These are phyloP conservation scores for Xylaria flabelliformis DNA, from an alignment of 495 filamentous ascomycete genomes.

Conservation along the genomic window DNA sequence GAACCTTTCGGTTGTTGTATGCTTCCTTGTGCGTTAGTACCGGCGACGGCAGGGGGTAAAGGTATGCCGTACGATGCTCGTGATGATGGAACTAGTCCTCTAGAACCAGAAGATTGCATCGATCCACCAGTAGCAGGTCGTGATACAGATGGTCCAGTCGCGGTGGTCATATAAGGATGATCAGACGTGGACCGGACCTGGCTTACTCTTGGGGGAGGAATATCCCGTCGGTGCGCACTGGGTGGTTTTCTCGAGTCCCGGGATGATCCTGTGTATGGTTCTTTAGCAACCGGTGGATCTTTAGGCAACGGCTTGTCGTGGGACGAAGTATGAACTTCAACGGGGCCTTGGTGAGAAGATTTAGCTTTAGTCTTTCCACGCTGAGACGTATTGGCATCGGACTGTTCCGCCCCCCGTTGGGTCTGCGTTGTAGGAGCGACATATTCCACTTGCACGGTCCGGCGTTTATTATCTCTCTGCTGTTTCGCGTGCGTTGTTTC, in stretches of 20 bases:
- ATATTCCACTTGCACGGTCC: slow-evolving; percentile 98
- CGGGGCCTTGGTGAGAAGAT: slow-evolving; percentile 55
- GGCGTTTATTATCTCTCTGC: slow-evolving; percentile 85
- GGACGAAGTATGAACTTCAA: slow-evolving; percentile 49
- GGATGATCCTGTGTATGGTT: slow-evolving; percentile 50
- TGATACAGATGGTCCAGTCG: slow-evolving; percentile 52
- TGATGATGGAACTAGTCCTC: slow-evolving; percentile 57
- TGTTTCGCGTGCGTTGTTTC: slow-evolving; percentile 62
- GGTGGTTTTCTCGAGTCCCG: slow-evolving; percentile 51
- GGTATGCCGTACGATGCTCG: slow-evolving; percentile 90
- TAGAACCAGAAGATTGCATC: slow-evolving; percentile 69
- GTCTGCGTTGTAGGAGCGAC: slow-evolving; percentile 90
- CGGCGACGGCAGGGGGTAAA: slow-evolving; percentile 82
- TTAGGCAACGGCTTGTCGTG: slow-evolving; percentile 61
- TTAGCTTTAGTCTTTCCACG: slow-evolving; percentile 59
- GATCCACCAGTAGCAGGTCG: slow-evolving; percentile 85
- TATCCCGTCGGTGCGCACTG: slow-evolving; percentile 53
- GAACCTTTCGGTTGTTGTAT: slow-evolving; percentile 80
- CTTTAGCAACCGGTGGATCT: slow-evolving; percentile 55
- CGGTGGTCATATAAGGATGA: slow-evolving; percentile 50
- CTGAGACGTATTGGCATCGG: slow-evolving; percentile 31
- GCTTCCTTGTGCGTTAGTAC: slow-evolving; percentile 88
- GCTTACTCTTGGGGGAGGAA: slow-evolving; percentile 59
- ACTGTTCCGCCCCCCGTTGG: slow-evolving; percentile 54
- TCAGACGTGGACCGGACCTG: slow-evolving; percentile 57